These are phyloP conservation scores for Penicillium sp. DNA, from an alignment of 2,329 filamentous ascomycete genomes.

Conservation along the genomic window DNA sequence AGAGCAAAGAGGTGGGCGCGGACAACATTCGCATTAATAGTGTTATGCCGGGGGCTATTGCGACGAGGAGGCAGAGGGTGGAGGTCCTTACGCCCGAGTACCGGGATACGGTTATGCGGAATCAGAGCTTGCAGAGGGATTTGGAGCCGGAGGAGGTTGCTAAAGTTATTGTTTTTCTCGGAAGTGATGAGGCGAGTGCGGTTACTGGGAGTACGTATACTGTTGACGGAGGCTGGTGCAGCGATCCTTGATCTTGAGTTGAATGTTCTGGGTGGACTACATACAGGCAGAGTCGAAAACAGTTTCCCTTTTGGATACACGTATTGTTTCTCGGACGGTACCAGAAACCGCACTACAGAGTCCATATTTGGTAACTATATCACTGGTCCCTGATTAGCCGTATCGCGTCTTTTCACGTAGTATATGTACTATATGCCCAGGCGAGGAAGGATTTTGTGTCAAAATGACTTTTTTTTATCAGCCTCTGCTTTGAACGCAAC, in stretches of 20 bases:
- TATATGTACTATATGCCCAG: too few species aligned
- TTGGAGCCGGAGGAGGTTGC: conserved; percentile 45
- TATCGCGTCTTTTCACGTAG: too few species aligned
- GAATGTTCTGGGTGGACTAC: too few species aligned
- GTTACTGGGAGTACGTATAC: conserved; percentile 48
- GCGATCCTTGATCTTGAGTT: background rate
- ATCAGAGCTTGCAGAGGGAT: conserved; percentile 46
- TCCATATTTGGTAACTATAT: too few species aligned
- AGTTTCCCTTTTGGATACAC: too few species aligned
- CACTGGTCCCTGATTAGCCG: too few species aligned
- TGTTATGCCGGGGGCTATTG: conserved; percentile 51
- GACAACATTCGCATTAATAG: conserved; percentile 48
- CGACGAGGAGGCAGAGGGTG: conserved; percentile 46
- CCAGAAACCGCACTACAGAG: too few species aligned
- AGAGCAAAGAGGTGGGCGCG: conserved; percentile 39
- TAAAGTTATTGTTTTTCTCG: conserved; percentile 47
- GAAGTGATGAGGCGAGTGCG: conserved; percentile 48
- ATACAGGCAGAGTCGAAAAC: too few species aligned
- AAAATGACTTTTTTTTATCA: too few species aligned
- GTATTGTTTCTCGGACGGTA: too few species aligned
- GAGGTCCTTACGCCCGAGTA: conserved; percentile 47
- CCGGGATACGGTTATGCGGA: conserved; percentile 33
- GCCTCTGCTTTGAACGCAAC: too few species aligned
- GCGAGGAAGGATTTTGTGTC: too few species aligned
- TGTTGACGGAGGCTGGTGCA: conserved; percentile 30